Conservation (phyloP, 441 rosid genomes). For the Daphne laureola region DNA sequence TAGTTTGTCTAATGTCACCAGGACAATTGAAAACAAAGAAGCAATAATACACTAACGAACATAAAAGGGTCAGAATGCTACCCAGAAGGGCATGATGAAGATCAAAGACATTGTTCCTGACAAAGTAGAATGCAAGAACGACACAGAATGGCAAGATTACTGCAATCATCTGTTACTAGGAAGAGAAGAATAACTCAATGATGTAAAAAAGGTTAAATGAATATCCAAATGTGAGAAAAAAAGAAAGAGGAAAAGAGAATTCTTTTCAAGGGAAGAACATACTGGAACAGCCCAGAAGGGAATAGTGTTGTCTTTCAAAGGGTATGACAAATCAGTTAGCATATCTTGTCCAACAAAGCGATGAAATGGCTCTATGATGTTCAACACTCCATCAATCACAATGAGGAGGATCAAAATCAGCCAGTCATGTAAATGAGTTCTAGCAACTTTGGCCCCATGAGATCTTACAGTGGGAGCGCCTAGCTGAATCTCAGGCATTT, state of each 20-base stretch:
- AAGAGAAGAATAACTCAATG: background rate
- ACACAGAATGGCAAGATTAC: slow-evolving; percentile 47
- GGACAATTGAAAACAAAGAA: slow-evolving; percentile 8
- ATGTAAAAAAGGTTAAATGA: slow-evolving; percentile 6
- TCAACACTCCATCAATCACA: slow-evolving; percentile 42
- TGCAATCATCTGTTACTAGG: slow-evolving; percentile 51
- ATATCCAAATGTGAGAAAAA: slow-evolving; percentile 7
- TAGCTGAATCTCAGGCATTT: slow-evolving; percentile 65
- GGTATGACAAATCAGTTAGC: slow-evolving; percentile 73
- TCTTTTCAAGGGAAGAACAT: slow-evolving; percentile 16
- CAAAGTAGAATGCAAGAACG: slow-evolving; percentile 51
- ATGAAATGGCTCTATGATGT: slow-evolving; percentile 72
- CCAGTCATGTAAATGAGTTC: slow-evolving; percentile 80
- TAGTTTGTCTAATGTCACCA: slow-evolving; percentile 1
- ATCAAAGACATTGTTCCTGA: slow-evolving; percentile 69
- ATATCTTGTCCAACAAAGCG: slow-evolving; percentile 78
- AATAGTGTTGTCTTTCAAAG: slow-evolving; percentile 61
- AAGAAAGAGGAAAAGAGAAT: slow-evolving; percentile 1
- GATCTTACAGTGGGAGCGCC: slow-evolving; percentile 59
- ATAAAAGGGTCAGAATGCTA: slow-evolving; percentile 19
- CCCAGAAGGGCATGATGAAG: slow-evolving; percentile 82
- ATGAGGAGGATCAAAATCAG: slow-evolving; percentile 61
- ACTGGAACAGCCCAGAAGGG: slow-evolving; percentile 92
- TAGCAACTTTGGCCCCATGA: slow-evolving; percentile 64
- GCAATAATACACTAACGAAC: background rate